Percentiles rank a stretch among this genome's conserved stretches.
phyloP scores from a whole-genome alignment of 805 yeast species.

The Yarrowia sp. region DNA sequence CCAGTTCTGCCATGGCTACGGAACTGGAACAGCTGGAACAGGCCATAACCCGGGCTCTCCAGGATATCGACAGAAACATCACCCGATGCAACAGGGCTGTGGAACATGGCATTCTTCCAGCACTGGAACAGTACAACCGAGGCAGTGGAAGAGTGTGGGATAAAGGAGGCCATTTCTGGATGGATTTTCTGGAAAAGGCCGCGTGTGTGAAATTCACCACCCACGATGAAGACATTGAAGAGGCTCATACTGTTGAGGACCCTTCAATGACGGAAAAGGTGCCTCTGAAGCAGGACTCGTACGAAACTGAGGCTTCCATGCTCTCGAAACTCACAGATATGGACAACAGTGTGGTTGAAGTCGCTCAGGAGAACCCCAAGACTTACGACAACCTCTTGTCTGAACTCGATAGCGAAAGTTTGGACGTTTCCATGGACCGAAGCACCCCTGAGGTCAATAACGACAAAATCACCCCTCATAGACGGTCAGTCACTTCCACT shows the following conservation, averaged over 20 bases:
- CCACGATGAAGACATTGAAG: slow-evolving; percentile 53
- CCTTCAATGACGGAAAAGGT: slow-evolving; percentile 40
- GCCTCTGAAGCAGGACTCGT: slow-evolving; percentile 41
- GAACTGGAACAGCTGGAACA: slow-evolving; percentile 76
- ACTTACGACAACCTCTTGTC: slow-evolving; percentile 4
- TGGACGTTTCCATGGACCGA: background rate
- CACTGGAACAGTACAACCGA: slow-evolving; percentile 64
- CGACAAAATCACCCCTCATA: background rate
- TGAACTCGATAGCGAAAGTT: background rate
- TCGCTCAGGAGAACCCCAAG: background rate
- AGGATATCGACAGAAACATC: slow-evolving; percentile 78
- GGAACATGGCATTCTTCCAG: slow-evolving; percentile 71
- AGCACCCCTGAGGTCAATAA: background rate
- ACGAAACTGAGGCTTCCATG: slow-evolving; percentile 31
- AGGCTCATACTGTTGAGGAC: slow-evolving; percentile 35
- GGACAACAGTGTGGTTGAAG: slow-evolving; percentile 1
- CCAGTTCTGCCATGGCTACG: slow-evolving; percentile 43
- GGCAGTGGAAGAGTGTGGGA: slow-evolving; percentile 68
- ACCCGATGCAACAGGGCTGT: slow-evolving; percentile 71
- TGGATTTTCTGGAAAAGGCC: slow-evolving; percentile 75
- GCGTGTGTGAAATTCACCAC: slow-evolving; percentile 69
- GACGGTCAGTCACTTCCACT: slow-evolving; percentile 4
- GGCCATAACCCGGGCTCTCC: slow-evolving; percentile 76
- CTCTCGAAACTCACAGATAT: background rate
- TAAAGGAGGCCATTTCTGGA: slow-evolving; percentile 71